Evolutionary conservation across 2,329 filamentous ascomycete genomes (phyloP), one percentile per base, ranked within the genome.

Genomic region (Lasiodiplodia sp.): DNA sequence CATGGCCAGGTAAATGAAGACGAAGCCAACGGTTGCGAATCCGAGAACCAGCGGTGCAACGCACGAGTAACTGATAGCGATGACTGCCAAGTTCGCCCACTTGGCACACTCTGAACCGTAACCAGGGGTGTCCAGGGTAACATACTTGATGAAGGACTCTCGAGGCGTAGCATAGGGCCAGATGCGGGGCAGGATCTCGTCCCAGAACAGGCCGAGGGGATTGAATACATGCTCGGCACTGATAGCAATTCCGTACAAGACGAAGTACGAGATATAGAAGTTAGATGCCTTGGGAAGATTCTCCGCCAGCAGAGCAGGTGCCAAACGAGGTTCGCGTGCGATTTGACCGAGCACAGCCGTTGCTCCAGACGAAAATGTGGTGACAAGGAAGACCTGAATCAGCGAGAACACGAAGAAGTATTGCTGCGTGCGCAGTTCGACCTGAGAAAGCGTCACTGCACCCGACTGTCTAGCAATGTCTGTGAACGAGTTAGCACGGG

Each of bases 181-280:
- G 44, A 69, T 52, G 2, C 53, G 38, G 2, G 66, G 86, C 91
- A 73, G 97, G 94, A 2, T 97, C 85, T 62, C 94, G 94, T 72
- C 97, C 91, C 76, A 97, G 84, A 78, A 93, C 96, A 37, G 95
- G 81, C 71, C 96, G 89, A 1, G 91, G 88, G 44, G 97, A 85
- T 78, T 98, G 97, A 62, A 96, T 84, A 25, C 95, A 94, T 0
- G 91, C 89, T 34, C 95, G 89, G 58, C 96, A 88, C 69, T 97
- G 94, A 78, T 96, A 91, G 64, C 73, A 1, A 77, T 70, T 31
- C 79, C 79, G 69, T 80, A 77, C 3, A 82, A 65, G 44, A 81
- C 74, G 70, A 81, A 79, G 72, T 81, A 82, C 2, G 78, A 78
- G 21, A 81, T 67, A 71, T 81, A 82, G 73, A 81, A 81, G 71